A percentile compares a stretch with the other conserved stretches of the same genome.
Evolutionary conservation across 2,329 filamentous ascomycete genomes (phyloP).

Genomic region (Penicillium sp.): DNA sequence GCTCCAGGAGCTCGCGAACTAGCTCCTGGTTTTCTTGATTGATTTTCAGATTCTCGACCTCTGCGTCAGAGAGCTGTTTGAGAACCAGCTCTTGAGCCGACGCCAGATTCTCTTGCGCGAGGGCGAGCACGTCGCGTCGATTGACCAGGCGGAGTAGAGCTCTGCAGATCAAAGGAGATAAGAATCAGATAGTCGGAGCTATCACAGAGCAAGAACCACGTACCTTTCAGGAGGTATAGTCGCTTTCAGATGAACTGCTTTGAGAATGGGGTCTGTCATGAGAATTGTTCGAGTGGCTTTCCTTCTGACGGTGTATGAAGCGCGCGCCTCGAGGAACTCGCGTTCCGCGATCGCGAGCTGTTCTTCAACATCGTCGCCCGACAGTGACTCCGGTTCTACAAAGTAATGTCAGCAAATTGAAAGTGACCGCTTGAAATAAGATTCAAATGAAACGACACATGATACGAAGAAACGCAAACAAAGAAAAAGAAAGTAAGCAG

Average conservation of each 20-base stretch:
- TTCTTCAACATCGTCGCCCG: constrained; percentile 56
- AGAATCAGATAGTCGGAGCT: neutral
- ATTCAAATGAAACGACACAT: neutral
- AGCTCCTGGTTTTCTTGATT: constrained; percentile 65
- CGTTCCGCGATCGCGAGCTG: constrained; percentile 59
- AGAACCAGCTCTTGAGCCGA: constrained; percentile 55
- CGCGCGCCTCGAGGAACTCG: constrained; percentile 69
- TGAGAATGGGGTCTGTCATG: constrained; percentile 73
- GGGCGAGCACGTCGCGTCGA: constrained; percentile 67
- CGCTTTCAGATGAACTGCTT: constrained; percentile 71
- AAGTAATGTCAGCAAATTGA: constrained; percentile 8
- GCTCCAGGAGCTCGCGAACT: constrained; percentile 62
- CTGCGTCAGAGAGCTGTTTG: constrained; percentile 57
- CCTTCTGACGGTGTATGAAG: constrained; percentile 69
- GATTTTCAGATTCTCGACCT: constrained; percentile 60
- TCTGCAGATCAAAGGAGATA: constrained; percentile 46
- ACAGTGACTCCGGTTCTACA: constrained; percentile 39
- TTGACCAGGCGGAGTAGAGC: constrained; percentile 68
- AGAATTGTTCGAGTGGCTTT: constrained; percentile 69
- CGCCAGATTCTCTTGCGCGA: constrained; percentile 63
- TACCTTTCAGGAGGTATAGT: constrained; percentile 70
- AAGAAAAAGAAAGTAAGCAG: neutral
- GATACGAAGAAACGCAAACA: neutral
- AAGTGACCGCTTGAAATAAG: neutral
- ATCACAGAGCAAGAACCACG: constrained; percentile 14